Percentiles rank a stretch among this genome's conserved stretches.
These are phyloP conservation scores for Bimuria novae-zelandiae DNA, from an alignment of 2,329 filamentous ascomycete species.

Conservation along the genomic window DNA sequence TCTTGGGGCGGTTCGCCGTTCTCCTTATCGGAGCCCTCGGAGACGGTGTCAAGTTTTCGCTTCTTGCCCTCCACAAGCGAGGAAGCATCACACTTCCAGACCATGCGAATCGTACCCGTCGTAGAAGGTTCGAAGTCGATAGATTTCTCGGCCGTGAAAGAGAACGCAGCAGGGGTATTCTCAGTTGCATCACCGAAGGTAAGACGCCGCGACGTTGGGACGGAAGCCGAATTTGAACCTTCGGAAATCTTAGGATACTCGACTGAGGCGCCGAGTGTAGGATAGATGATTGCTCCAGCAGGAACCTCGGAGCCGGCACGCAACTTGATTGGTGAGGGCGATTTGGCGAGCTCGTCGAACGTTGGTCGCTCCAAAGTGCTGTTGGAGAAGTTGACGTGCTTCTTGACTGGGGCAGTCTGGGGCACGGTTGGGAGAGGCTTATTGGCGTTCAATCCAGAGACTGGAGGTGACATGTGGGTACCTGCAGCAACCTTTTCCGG, in stretches of 20 bases:
- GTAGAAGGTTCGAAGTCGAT: conserved; percentile 51
- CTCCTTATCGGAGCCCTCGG: conserved; percentile 50
- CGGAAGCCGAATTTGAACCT: conserved; percentile 27
- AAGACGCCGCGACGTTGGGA: conserved; percentile 40
- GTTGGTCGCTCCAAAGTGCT: conserved; percentile 60
- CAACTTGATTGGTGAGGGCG: conserved; percentile 43
- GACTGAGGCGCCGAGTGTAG: conserved; percentile 32
- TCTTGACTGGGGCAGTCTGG: conserved; percentile 73
- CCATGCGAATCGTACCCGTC: conserved; percentile 48
- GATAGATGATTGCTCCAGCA: conserved; percentile 38
- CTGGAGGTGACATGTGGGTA: conserved; percentile 58
- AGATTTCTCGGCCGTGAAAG: conserved; percentile 52
- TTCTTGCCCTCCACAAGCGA: conserved; percentile 45
- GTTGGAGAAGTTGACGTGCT: conserved; percentile 81
- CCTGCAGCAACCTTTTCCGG: conserved; percentile 63
- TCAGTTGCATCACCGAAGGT: conserved; percentile 36
- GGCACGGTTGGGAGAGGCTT: conserved; percentile 59
- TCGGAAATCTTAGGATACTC: conserved; percentile 46
- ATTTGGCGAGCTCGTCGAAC: conserved; percentile 38
- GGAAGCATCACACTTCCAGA: conserved; percentile 50
- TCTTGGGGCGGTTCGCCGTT: conserved; percentile 43
- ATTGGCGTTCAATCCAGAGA: conserved; percentile 47
- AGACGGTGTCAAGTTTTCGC: conserved; percentile 49
- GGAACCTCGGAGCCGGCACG: conserved; percentile 42
- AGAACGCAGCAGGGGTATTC: conserved; percentile 50